Evolutionary conservation across 306 rosid species (phyloP).

Genomic region (Ormosia semicastrata): DNA sequence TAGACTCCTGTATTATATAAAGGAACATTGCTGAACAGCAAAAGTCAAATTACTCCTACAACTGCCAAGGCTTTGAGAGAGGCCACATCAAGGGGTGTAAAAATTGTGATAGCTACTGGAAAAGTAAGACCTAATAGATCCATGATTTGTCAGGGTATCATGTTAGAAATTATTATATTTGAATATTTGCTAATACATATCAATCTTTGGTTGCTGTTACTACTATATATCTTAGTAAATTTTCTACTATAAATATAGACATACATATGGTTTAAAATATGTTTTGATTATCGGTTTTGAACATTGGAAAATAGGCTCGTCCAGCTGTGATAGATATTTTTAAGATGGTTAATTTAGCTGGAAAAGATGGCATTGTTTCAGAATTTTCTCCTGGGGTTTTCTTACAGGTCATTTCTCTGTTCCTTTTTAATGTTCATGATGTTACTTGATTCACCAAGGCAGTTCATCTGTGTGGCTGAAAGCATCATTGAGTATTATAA

Average conservation of each 20-base stretch:
- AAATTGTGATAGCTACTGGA: constrained; percentile 95
- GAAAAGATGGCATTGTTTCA: constrained; percentile 86
- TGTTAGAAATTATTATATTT: constrained; percentile 12
- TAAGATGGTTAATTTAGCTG: constrained; percentile 70
- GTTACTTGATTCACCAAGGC: constrained; percentile 1
- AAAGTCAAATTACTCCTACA: constrained; percentile 65
- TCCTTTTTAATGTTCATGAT: background rate
- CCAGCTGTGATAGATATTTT: constrained; percentile 74
- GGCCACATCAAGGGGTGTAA: constrained; percentile 79
- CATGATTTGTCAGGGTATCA: constrained; percentile 1
- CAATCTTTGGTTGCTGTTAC: background rate
- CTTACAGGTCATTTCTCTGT: constrained; percentile 64
- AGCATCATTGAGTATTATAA: background rate
- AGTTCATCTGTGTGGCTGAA: constrained; percentile 22
- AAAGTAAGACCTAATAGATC: constrained; percentile 57
- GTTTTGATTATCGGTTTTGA: constrained; percentile 27
- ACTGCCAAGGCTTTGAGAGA: constrained; percentile 77
- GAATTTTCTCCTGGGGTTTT: constrained; percentile 88
- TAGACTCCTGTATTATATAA: constrained; percentile 27
- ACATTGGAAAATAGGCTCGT: constrained; percentile 69
- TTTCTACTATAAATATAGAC: constrained; percentile 9
- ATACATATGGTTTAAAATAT: constrained; percentile 9
- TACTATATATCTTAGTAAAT: background rate
- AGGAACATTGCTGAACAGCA: constrained; percentile 92
- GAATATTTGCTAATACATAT: background rate